Conservation (phyloP, 768 basidiomycete genomes). For the Kwoniella dendrophila region DNA sequence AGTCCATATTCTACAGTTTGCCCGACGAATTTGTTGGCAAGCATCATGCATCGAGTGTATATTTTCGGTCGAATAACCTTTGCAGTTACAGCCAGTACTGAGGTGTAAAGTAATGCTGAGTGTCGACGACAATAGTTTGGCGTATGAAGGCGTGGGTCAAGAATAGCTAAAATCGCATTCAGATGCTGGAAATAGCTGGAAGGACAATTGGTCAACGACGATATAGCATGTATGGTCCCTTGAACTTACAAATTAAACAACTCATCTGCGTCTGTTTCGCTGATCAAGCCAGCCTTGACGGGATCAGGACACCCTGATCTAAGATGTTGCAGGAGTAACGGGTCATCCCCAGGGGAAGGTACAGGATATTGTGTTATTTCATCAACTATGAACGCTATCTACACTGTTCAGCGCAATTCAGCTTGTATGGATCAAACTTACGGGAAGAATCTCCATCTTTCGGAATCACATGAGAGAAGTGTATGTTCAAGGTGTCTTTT, state of each 20-base stretch:
- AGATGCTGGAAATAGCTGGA: slow-evolving; percentile 21
- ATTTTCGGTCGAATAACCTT: slow-evolving; percentile 17
- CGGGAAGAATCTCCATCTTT: slow-evolving; percentile 15
- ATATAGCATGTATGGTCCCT: neutral
- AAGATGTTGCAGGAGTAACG: slow-evolving; percentile 5
- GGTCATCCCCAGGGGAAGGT: neutral
- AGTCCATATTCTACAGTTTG: slow-evolving; percentile 19
- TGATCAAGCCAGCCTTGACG: slow-evolving; percentile 12
- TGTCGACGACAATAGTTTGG: slow-evolving; percentile 14
- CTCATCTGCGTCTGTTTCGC: slow-evolving; percentile 10
- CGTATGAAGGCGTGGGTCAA: slow-evolving; percentile 17
- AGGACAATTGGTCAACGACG: neutral
- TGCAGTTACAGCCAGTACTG: slow-evolving; percentile 19
- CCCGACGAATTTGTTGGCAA: slow-evolving; percentile 16
- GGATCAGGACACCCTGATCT: slow-evolving; percentile 14
- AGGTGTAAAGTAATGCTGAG: slow-evolving; percentile 20
- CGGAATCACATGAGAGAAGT: slow-evolving; percentile 21
- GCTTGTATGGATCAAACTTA: slow-evolving; percentile 1
- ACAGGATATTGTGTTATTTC: slow-evolving; percentile 3
- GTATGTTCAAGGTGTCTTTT: slow-evolving; percentile 6
- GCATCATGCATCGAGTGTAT: slow-evolving; percentile 12
- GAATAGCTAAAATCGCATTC: slow-evolving; percentile 16
- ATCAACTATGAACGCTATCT: neutral
- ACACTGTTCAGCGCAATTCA: neutral
- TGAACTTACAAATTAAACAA: slow-evolving; percentile 20